Base-by-base conservation (phyloP, 2,329 filamentous ascomycete species). In the Hypoxylon rubiginosum region DNA sequence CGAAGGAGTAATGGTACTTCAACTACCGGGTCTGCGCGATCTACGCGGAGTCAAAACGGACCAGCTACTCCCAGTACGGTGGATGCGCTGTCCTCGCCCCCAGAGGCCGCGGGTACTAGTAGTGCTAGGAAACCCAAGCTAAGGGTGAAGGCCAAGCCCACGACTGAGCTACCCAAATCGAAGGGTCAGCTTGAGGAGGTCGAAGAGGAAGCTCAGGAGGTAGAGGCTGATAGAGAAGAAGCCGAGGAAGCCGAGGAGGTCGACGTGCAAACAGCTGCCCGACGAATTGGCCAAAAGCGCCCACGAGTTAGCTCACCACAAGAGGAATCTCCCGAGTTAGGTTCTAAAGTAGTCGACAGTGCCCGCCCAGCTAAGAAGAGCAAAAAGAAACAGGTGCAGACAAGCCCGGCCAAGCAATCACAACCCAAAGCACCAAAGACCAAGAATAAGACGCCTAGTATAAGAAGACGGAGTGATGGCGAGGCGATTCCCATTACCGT, bases 401-500 rank as follows among this genome's bases (percentile, higher is more conserved):
- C 75, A 64, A 85, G 81, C 55, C 83, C 79, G 5, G 81, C 80
- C 11, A 76, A 73, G 13, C 83, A 83, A 64, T 83, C 79, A 54
- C 82, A 82, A 34, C 77, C 67, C 45, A 78, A 73, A 46, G 10
- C 62, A 13, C 21, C 57, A 7, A 75, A 72, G 39, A 19, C 28
- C 51, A 77, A 72, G 48, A 71, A 69, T 62, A 73, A 58, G 54
- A 30, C 64, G 66, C 55, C 61, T 28, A 43, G 58, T 21, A 45
- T 59, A 59, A 72, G 68, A 63, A 65, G 68, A 68, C 68, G 56
- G 55, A 73, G 73, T 28, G 68, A 72, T 51, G 77, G 73, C 11
- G 74, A 74, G 36, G 73, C 79, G 4, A 82, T 90, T 46, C 84
- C 87, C 5, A 82, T 91, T n/a, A 85, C 82, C 1, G 85, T 90